These are phyloP conservation scores for Nosema bombycis DNA, from an alignment of 371 early-diverging fungal genomes.

Conservation along the genomic window DNA sequence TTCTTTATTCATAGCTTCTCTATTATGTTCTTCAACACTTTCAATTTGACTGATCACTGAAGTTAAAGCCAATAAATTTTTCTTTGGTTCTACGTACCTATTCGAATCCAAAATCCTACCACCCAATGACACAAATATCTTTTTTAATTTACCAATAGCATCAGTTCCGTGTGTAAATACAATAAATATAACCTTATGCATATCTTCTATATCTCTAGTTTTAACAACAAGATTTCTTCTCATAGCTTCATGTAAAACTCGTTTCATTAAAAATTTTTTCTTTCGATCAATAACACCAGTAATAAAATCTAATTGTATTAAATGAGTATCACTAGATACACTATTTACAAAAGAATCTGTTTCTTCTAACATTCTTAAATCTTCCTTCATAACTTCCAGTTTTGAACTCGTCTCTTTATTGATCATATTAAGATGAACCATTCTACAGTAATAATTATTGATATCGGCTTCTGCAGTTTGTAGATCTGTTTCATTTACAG, in stretches of 20 bases:
- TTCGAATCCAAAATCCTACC: constrained; percentile 49
- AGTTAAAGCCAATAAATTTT: constrained; percentile 44
- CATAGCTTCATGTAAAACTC: constrained; percentile 55
- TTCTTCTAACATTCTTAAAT: constrained; percentile 59
- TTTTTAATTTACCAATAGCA: constrained; percentile 49
- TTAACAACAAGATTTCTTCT: constrained; percentile 62
- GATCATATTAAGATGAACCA: constrained; percentile 55
- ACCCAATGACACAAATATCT: constrained; percentile 59
- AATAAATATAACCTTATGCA: constrained; percentile 57
- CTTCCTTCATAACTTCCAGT: constrained; percentile 46
- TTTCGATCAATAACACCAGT: constrained; percentile 60
- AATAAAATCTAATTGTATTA: constrained; percentile 58
- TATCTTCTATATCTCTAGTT: constrained; percentile 40
- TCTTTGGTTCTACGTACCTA: constrained; percentile 40
- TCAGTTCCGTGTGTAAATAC: constrained; percentile 62
- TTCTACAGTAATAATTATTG: constrained; percentile 57
- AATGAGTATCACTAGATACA: constrained; percentile 30
- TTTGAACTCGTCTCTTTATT: constrained; percentile 48
- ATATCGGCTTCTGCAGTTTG: constrained; percentile 51
- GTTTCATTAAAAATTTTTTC: constrained; percentile 55
- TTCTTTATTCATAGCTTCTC: constrained; percentile 47
- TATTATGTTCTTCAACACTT: constrained; percentile 49
- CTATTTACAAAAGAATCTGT: constrained; percentile 47
- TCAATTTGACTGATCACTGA: constrained; percentile 53
- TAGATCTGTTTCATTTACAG: constrained; percentile 32